These are phyloP conservation scores for Hyphopichia pseudoburtonii DNA, from an alignment of 1,139 yeast species.

Conservation along the genomic window DNA sequence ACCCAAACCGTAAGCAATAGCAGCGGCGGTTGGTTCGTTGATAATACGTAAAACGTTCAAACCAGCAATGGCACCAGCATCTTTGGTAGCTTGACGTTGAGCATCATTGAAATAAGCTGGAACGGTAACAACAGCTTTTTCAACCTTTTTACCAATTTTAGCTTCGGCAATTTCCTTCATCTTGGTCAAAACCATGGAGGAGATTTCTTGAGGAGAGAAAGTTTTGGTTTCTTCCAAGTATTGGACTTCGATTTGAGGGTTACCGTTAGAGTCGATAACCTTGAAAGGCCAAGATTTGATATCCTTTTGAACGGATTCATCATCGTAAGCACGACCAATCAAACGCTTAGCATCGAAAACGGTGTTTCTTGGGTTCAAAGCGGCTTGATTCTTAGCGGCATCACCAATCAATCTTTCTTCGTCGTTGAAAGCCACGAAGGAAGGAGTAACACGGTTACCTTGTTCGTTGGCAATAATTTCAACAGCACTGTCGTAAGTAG, in stretches of 20 bases:
- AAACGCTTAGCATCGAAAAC: conserved; percentile 98
- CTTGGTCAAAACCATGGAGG: conserved; percentile 94
- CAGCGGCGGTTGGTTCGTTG: conserved; percentile 98
- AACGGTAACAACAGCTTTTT: conserved; percentile 92
- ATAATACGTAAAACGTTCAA: conserved; percentile 94
- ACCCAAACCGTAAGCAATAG: conserved; percentile 97
- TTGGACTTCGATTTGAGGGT: conserved; percentile 90
- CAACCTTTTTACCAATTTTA: conserved; percentile 88
- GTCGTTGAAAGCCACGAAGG: conserved; percentile 96
- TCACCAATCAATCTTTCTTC: conserved; percentile 99
- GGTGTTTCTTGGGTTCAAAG: conserved; percentile 94
- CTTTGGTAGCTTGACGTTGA: conserved; percentile 98
- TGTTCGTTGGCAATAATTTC: conserved; percentile 98
- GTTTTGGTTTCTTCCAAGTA: conserved; percentile 92
- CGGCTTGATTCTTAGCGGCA: conserved; percentile 99
- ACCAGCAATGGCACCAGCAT: conserved; percentile 97
- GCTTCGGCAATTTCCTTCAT: conserved; percentile 99
- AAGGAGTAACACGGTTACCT: conserved; percentile 99
- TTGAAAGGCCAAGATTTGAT: conserved; percentile 97
- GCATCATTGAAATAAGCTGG: conserved; percentile 98
- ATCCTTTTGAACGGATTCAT: conserved; percentile 90
- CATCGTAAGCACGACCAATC: conserved; percentile 92
- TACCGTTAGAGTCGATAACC: conserved; percentile 81
- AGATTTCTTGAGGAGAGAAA: conserved; percentile 96
- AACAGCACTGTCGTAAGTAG: conserved; percentile 84